A percentile compares a stretch with the other conserved stretches of the same genome.
These are phyloP conservation scores for Lolium multiflorum DNA, from an alignment of 176 grass and related monocot species.

Conservation along the genomic window DNA sequence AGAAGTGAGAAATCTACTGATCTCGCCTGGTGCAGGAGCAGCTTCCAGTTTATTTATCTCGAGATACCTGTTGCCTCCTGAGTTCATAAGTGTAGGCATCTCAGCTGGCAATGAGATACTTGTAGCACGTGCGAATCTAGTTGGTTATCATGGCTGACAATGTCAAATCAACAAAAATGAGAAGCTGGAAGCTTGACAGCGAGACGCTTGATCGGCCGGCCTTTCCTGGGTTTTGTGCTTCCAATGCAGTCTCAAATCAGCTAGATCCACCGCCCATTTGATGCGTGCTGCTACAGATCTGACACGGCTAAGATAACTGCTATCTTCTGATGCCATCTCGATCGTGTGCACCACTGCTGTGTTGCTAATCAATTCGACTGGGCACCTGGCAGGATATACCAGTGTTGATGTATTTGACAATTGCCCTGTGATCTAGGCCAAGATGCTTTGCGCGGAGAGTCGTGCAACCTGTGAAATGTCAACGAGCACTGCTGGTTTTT, in stretches of 20 bases:
- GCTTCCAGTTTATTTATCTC: not conserved
- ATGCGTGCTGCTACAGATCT: not conserved
- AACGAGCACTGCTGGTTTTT: not conserved
- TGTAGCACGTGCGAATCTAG: not conserved
- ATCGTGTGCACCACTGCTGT: not conserved
- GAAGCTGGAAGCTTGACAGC: conserved; percentile 24
- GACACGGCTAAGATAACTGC: not conserved
- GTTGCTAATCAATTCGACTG: not conserved
- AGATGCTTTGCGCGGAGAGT: conserved; percentile 17
- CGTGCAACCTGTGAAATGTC: conserved; percentile 6
- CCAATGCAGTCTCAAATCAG: not conserved
- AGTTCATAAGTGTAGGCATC: no score
- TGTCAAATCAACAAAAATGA: no score
- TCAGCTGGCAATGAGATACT: no score
- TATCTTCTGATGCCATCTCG: not conserved
- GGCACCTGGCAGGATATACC: not conserved
- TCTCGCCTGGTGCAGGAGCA: not conserved
- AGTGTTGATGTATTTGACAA: no score
- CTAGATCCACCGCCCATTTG: not conserved
- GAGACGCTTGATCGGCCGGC: not conserved
- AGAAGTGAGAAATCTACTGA: not conserved
- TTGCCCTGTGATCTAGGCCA: conserved; percentile 3
- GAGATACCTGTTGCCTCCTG: not conserved
- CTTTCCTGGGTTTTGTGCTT: conserved; percentile 5
- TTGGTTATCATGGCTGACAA: not conserved